These are phyloP conservation scores for Cladophialophora immunda DNA, from an alignment of 2,329 filamentous ascomycete genomes.

Conservation along the genomic window DNA sequence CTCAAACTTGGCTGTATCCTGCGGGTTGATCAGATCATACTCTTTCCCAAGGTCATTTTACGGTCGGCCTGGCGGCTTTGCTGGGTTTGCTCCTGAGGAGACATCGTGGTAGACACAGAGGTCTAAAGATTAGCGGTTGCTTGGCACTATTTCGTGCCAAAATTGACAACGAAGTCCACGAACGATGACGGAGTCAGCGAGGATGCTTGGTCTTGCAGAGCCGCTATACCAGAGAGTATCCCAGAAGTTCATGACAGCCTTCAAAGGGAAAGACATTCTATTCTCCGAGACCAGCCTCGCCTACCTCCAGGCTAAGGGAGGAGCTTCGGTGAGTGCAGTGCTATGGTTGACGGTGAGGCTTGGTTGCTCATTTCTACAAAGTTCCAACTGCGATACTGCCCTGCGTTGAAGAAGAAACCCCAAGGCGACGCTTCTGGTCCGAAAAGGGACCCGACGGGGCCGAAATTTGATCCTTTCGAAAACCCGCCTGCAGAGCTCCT, in stretches of 20 bases:
- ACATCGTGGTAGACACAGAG: neutral
- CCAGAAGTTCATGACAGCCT: conserved; percentile 36
- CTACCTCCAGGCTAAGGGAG: conserved; percentile 26
- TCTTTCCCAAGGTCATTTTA: neutral
- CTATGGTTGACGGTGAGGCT: neutral
- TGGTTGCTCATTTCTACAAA: conserved; percentile 35
- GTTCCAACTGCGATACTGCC: conserved; percentile 60
- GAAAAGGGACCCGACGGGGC: conserved; percentile 19
- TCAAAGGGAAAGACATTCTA: conserved; percentile 33
- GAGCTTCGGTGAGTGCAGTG: conserved; percentile 33
- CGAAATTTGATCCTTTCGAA: conserved; percentile 55
- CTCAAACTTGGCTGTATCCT: neutral
- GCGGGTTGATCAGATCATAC: neutral
- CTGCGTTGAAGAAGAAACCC: conserved; percentile 57
- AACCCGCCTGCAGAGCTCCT: conserved; percentile 54
- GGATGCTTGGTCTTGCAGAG: conserved; percentile 28
- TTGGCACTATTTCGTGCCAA: neutral
- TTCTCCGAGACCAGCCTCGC: conserved; percentile 41
- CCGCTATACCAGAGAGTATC: conserved; percentile 32
- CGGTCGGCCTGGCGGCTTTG: neutral
- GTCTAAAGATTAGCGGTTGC: neutral
- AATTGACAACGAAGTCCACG: neutral
- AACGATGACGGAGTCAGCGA: conserved; percentile 29
- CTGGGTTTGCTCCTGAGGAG: neutral
- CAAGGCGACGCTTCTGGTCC: conserved; percentile 23